phyloP scores from a whole-genome alignment of 306 rosid genomes.

The Trichosanthes cucumerina region DNA sequence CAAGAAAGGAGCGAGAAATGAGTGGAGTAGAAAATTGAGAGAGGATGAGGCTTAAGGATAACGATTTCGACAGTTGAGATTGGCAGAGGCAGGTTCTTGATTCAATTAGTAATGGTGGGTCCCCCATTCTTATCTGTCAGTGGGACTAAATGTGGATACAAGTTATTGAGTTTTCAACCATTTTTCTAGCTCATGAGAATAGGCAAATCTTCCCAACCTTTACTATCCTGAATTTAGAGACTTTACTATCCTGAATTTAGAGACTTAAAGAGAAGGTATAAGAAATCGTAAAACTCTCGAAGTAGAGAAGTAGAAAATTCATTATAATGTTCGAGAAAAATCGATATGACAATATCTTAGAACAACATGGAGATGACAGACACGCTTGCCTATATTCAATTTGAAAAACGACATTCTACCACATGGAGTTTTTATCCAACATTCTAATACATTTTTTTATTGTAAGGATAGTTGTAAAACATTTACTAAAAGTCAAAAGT shows the following conservation, averaged over 20 bases:
- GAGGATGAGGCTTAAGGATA: constrained; percentile 13
- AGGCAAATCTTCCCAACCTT: no score
- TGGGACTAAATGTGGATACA: not conserved
- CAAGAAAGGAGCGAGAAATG: not conserved
- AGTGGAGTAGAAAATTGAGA: not conserved
- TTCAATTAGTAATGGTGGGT: not conserved
- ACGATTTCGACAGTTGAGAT: constrained; percentile 8
- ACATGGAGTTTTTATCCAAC: no score
- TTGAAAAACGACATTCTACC: no score
- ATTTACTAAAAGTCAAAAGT: no score
- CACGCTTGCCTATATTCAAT: no score
- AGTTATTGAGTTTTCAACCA: not conserved
- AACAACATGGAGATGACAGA: no score
- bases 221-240: not conserved
- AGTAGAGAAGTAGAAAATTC: not conserved
- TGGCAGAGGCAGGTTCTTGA: not conserved
- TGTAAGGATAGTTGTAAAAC: no score
- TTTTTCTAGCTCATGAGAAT: not conserved
- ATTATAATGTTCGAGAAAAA: no score
- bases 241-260: not conserved
- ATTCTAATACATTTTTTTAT: no score
- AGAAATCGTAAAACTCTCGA: not conserved
- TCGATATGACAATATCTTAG: no score
- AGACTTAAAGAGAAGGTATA: not conserved
- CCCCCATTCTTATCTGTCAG: not conserved